Evolutionary conservation across 257 asterid genomes (phyloP).

Genomic region (Gynochthodes officinalis): DNA sequence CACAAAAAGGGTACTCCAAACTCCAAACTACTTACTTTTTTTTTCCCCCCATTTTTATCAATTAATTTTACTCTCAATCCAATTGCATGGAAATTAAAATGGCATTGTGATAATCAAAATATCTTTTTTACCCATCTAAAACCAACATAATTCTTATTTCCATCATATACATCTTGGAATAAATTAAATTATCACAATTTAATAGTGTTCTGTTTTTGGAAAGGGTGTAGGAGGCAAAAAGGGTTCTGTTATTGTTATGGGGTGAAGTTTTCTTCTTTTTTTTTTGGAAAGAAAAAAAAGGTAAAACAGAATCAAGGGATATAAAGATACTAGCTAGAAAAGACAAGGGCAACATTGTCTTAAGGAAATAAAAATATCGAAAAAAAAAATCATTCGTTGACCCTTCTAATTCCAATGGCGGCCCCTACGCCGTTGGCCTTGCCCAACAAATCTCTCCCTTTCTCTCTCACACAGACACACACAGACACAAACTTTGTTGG

Average conservation of each 20-base stretch:
- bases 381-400: constrained; percentile 36
- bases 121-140: no score
- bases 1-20: no score
- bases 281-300: background rate
- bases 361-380: background rate
- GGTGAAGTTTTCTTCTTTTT: background rate
- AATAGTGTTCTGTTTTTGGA: no score
- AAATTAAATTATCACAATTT: no score
- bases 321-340: constrained; percentile 25
- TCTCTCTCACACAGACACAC: constrained; percentile 5
- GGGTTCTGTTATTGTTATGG: background rate
- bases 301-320: constrained; percentile 24
- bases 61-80: no score
- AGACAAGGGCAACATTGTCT: constrained; percentile 47
- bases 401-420: constrained; percentile 58
- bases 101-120: no score
- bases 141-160: no score
- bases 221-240: no score
- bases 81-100: no score
- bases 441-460: constrained; percentile 40
- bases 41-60: no score
- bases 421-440: constrained; percentile 62
- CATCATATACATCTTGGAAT: no score
- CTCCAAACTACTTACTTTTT: no score
- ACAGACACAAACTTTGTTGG: constrained; percentile 38